Percentiles rank a stretch among this genome's conserved stretches.
Evolutionary conservation across 2,329 filamentous ascomycete species (phyloP).

Genomic region (Apiospora arundinis): DNA sequence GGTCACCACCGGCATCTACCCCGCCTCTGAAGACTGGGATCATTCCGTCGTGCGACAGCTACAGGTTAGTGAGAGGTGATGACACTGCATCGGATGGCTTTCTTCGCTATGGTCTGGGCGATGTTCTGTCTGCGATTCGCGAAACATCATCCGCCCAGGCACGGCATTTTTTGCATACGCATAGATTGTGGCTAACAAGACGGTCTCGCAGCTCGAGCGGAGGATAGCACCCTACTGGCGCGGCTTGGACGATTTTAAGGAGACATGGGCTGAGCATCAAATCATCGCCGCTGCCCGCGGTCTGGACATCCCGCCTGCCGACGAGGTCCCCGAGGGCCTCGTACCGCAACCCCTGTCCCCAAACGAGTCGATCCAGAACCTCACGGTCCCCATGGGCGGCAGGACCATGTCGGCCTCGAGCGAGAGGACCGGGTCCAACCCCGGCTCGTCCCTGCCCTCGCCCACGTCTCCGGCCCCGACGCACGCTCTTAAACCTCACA

Average conservation of each 20-base stretch:
- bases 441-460: slow-evolving; percentile 66
- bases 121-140: not conserved
- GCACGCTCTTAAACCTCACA: slow-evolving; percentile 78
- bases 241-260: slow-evolving; percentile 86
- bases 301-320: slow-evolving; percentile 81
- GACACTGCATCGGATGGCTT: not conserved
- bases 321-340: slow-evolving; percentile 76
- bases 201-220: slow-evolving; percentile 76
- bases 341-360: slow-evolving; percentile 55
- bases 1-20: slow-evolving; percentile 93
- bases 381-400: slow-evolving; percentile 80
- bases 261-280: slow-evolving; percentile 93
- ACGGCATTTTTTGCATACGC: not conserved
- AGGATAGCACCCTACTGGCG: slow-evolving; percentile 94
- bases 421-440: slow-evolving; percentile 68
- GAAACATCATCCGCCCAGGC: not conserved
- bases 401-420: slow-evolving; percentile 82
- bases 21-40: slow-evolving; percentile 90
- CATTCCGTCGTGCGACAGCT: slow-evolving; percentile 87
- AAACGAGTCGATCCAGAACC: slow-evolving; percentile 64
- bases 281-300: slow-evolving; percentile 90
- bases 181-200: not conserved
- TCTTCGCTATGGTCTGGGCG: not conserved
- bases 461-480: slow-evolving; percentile 55
- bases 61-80: slow-evolving; percentile 66